Base-by-base conservation (phyloP, 2,329 filamentous ascomycete genomes). In the Pseudopyricularia cyperi region DNA sequence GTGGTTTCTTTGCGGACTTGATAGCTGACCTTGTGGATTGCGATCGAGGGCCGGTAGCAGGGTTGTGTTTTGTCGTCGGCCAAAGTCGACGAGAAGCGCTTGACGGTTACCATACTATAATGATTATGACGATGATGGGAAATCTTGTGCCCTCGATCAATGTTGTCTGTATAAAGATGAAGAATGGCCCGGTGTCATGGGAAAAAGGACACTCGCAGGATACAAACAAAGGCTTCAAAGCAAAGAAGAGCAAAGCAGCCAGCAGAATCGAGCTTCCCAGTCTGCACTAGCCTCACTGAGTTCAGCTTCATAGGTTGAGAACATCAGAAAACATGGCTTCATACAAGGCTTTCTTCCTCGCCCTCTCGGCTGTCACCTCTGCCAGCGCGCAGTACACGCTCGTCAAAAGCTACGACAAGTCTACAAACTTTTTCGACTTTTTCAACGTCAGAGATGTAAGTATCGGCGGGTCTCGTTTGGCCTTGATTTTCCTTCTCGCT, bases 361-460 rank as follows among this genome's bases (percentile, higher is more conserved):
- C 34, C 6, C 47, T 49, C 17, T 33, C 47, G 11, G 32, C 32
- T 12, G 47, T 35, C 6, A 26, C 32, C 5, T 14, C 12, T 12
- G 32, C 22, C 17, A 49, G 17, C 22, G 47, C 47, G 19, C 47
- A 49, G 47, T 50, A 50, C 22, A 28, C 15, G 15, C 33, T 50
- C 9, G 48, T 50, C 9, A 50, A 50, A 33, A 50, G 33, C 22
- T 50, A 50, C 9, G 33, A 50, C 33, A 50, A 26, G 48, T 39
- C 33, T 3, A 39, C 33, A 17, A 28, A 28, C 48, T 50, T 50
- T 34, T 50, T 28, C 15, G 48, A 50, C 48, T 37, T 50, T 34
- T 50, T 50, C 19, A 12, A 37, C 15, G 22, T 50, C n/a, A 19
- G 48, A 35, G 48, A 50, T 37, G 48, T 50, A 30, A n/a, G 48